Base-by-base conservation (phyloP, 257 asterid genomes). In the Handroanthus guayacan region DNA sequence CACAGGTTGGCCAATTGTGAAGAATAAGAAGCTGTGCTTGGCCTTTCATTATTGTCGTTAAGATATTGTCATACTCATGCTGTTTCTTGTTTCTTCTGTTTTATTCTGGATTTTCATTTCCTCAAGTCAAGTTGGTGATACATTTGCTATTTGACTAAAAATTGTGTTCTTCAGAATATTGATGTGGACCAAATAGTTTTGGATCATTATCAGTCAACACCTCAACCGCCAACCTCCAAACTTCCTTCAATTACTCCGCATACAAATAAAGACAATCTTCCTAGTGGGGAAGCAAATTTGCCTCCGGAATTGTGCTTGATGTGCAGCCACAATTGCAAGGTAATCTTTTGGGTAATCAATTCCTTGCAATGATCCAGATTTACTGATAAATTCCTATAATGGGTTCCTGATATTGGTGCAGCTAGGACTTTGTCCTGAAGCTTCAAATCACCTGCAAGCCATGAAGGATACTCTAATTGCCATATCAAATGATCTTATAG, bases 381-480 rank as follows among this genome's bases (percentile, higher is more conserved):
- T 66, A 57, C 36, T 70, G 13, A 61, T 68, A 17, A 60, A 54
- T 71, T 78, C 81, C 75, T 68, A 83, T 56, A 62, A 77, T 45
- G 67, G 78, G 67, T 45, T 69, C 68, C 52, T 82, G 72, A 62
- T 67, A 61, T 58, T 81, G 79, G 69, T 83, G 81, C 92, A 95
- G 99, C 87, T 95, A 60, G 98, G 97, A 66, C 82, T 81, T 81
- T 95, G 99, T 82, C 91, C 96, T 37, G 93, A 90, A 81, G 97
- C 97, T 80, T 82, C 86, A 82, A 70, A 62, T 66, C 99, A 95
- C 86, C 85, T 95, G 72, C 95, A 91, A 81, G 88, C 81, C 20
- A 77, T 95, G 91, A 95, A 95, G 87, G 98, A 92, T 77, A 86
- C 72, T 85, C 81, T 92, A 64, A 89, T 92, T 79, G 89, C 85